Evolutionary conservation across 345 rosid species (phyloP).

Genomic region (Corchorus olitorius): DNA sequence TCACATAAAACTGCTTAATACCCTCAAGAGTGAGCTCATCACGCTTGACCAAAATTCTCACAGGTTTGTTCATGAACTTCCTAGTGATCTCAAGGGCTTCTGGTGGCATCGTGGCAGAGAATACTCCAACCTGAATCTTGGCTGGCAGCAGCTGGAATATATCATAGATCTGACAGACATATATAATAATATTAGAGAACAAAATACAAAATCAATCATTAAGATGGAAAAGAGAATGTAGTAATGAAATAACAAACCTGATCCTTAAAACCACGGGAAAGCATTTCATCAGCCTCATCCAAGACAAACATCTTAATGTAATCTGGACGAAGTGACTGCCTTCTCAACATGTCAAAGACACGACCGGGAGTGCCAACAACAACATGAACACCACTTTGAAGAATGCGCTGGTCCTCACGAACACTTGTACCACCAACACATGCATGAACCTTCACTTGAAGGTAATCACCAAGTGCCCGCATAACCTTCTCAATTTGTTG

Average conservation of each 20-base stretch:
- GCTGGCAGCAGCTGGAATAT: conserved; percentile 79
- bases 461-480: conserved; percentile 92
- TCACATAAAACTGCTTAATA: conserved; percentile 79
- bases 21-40: conserved; percentile 94
- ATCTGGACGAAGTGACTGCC: conserved; percentile 85
- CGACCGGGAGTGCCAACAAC: conserved; percentile 98
- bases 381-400: conserved; percentile 91
- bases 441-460: conserved; percentile 91
- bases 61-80: conserved; percentile 89
- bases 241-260: conserved; percentile 50
- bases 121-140: conserved; percentile 79
- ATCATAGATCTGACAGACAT: conserved; percentile 64
- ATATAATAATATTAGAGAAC: background rate
- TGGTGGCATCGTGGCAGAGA: conserved; percentile 95
- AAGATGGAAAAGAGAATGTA: background rate
- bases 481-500: conserved; percentile 97
- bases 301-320: conserved; percentile 82
- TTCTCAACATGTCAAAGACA: conserved; percentile 90
- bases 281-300: conserved; percentile 99
- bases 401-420: conserved; percentile 90
- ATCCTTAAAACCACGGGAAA: conserved; percentile 93
- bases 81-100: conserved; percentile 92
- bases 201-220: background rate
- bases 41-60: conserved; percentile 82
- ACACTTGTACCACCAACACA: conserved; percentile 98